phyloP scores from a whole-genome alignment of 805 yeast species.

The Peterozyma toletana region DNA sequence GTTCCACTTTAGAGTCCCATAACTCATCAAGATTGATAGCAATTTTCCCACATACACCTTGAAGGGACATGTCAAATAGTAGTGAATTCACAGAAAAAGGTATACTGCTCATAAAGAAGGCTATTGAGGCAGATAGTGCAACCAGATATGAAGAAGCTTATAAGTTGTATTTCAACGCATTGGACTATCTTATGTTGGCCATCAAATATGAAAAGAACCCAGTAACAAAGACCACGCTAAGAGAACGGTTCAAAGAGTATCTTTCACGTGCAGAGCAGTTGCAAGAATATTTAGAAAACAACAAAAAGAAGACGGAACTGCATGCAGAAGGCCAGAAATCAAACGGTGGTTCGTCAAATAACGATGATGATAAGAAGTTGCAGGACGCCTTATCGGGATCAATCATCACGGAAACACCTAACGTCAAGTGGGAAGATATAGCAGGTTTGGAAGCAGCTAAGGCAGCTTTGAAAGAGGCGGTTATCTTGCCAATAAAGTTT shows the following conservation, averaged over 20 bases:
- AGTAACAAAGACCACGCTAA: constrained; percentile 79
- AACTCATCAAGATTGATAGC: neutral
- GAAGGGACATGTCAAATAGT: constrained; percentile 24
- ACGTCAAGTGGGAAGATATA: constrained; percentile 89
- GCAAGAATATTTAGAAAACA: constrained; percentile 78
- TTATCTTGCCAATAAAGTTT: constrained; percentile 89
- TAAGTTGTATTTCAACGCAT: constrained; percentile 83
- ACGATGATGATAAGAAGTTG: constrained; percentile 74
- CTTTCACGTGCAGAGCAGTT: constrained; percentile 89
- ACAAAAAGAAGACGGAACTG: constrained; percentile 30
- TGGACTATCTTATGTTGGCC: constrained; percentile 93
- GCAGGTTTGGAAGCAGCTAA: constrained; percentile 96
- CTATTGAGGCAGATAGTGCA: constrained; percentile 89
- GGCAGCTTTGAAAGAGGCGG: constrained; percentile 96
- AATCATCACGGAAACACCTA: constrained; percentile 84
- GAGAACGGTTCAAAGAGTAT: constrained; percentile 87
- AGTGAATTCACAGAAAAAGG: constrained; percentile 85
- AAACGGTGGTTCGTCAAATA: constrained; percentile 39
- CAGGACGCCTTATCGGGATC: constrained; percentile 91
- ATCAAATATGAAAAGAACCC: constrained; percentile 91
- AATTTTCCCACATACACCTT: neutral
- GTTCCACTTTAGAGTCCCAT: neutral
- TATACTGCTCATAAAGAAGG: constrained; percentile 89
- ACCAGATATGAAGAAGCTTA: constrained; percentile 92
- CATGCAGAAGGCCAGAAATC: constrained; percentile 46